Base-by-base conservation (phyloP, 345 rosid genomes). In the thale cress (Arabidopsis thaliana) region DNA sequence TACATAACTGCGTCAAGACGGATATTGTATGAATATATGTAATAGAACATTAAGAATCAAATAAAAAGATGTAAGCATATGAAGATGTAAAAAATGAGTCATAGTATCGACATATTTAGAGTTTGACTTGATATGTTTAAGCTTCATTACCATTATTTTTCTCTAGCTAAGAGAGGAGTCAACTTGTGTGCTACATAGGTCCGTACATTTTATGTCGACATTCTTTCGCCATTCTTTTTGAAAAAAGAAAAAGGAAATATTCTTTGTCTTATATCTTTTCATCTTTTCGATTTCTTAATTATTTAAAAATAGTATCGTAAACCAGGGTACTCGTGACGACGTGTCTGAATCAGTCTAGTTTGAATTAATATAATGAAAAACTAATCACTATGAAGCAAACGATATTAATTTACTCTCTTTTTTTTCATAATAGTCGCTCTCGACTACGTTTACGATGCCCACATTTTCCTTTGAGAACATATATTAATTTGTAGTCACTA, bases 171-270 rank as follows among this genome's bases (percentile, higher is more conserved):
- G 67, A 58, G 76, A 58, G 46, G 71, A 49, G 46, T 65, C 76
- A 48, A 77, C 76, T 71, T 24, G 71, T 22, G 10, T 36, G 25
- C 14, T 46, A 56, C 13, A 9, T 58, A 28, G 11, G 52, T 2
- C 67, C 59, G 67, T 71, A 71, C 80, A 28, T 71, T 32, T 71
- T 77, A 78, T 78, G 81, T 78, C 81, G 81, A 78, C 81, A 78
- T 65, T 71, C 20, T 78, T 65, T 58, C 77, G 72, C 57, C 81
- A 78, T 59, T 11, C 68, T 16, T 7, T 71, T 64, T 20, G 11
- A 45, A 13, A 41, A 22, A 40, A 16, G 8, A 3, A 37, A n/a
- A 51, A 38, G 12, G 48, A 61, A 14, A 22, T 38, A 71, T 71
- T 77, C 77, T 65, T 57, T 40, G n/a, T 62, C 14, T 33, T 76